Evolutionary conservation across 805 yeast genomes (phyloP).

Genomic region (Cyberlindnera suaveolens): DNA sequence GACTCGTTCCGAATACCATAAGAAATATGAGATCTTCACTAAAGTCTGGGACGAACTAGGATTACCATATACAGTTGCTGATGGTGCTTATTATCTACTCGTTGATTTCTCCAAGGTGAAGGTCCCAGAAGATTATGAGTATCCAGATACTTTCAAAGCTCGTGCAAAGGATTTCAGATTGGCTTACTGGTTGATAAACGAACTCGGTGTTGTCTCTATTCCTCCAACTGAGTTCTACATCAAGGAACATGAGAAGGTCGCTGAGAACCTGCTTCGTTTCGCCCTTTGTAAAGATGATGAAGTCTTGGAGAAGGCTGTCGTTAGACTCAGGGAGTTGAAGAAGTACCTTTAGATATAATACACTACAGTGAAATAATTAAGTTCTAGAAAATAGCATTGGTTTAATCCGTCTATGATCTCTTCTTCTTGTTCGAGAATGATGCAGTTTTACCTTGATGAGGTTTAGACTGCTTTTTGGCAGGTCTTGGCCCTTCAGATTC

Average conservation of each 20-base stretch:
- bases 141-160: constrained; percentile 60
- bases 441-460: constrained; percentile 17
- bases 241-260: constrained; percentile 61
- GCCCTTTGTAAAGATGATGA: constrained; percentile 94
- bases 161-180: constrained; percentile 82
- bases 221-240: constrained; percentile 96
- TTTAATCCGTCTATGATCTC: constrained; percentile 2
- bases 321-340: constrained; percentile 63
- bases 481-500: constrained; percentile 46
- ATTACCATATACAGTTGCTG: constrained; percentile 84
- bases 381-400: neutral
- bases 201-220: constrained; percentile 90
- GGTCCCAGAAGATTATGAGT: constrained; percentile 65
- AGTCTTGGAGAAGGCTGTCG: constrained; percentile 75
- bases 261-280: constrained; percentile 82
- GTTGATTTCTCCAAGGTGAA: constrained; percentile 82
- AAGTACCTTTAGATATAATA: constrained; percentile 41
- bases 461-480: constrained; percentile 34
- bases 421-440: constrained; percentile 18
- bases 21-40: constrained; percentile 70
- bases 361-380: neutral
- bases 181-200: constrained; percentile 90
- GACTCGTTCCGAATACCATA: constrained; percentile 61
- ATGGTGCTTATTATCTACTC: constrained; percentile 89
- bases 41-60: constrained; percentile 79